phyloP scores from a whole-genome alignment of 495 filamentous ascomycete species.

The Xylaria palmicola region DNA sequence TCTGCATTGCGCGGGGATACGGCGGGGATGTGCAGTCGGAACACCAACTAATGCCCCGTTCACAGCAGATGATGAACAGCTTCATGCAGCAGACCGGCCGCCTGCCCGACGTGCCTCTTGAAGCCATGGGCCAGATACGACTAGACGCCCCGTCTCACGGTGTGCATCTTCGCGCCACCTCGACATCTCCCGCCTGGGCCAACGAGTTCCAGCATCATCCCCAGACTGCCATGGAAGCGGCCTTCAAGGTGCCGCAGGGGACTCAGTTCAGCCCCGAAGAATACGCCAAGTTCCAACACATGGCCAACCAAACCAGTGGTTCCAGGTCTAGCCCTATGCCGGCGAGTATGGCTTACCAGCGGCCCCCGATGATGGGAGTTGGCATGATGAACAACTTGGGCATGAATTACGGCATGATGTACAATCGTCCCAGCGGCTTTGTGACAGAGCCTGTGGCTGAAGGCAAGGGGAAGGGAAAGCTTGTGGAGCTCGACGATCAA shows the following conservation, averaged over 20 bases:
- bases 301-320: conserved; percentile 50
- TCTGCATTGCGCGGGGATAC: not conserved
- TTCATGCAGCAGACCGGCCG: conserved; percentile 72
- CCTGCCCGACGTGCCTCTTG: conserved; percentile 45
- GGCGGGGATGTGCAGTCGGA: not conserved
- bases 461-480: conserved; percentile 77
- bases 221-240: conserved; percentile 78
- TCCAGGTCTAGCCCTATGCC: conserved; percentile 49
- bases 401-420: conserved; percentile 47
- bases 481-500: conserved; percentile 89
- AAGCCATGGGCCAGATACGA: conserved; percentile 39
- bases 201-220: conserved; percentile 56
- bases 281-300: conserved; percentile 80
- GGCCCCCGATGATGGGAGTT: conserved; percentile 40
- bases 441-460: conserved; percentile 38
- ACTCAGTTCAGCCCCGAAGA: conserved; percentile 78
- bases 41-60: conserved; percentile 3
- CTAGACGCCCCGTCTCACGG: conserved; percentile 44
- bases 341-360: conserved; percentile 30
- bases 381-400: conserved; percentile 48
- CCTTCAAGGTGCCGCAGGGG: conserved; percentile 60
- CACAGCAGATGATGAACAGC: conserved; percentile 82
- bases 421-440: conserved; percentile 52
- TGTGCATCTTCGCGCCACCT: conserved; percentile 53
- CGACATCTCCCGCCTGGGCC: conserved; percentile 58